Base-by-base conservation (phyloP, 73 alveolate genomes). In the Effrenium voratum region DNA sequence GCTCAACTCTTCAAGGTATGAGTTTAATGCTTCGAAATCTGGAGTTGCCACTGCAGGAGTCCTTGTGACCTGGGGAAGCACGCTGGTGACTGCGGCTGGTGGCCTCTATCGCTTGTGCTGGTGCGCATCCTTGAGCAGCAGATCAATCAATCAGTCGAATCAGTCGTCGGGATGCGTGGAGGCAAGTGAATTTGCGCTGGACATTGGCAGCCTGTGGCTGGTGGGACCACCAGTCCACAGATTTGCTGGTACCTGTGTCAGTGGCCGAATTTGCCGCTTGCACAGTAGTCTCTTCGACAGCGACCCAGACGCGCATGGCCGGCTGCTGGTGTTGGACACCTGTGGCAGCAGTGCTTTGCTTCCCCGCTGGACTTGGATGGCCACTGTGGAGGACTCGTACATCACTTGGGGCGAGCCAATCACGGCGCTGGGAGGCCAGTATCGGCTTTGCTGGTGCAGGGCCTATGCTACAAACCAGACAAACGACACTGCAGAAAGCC, bases 291-390 rank as follows among this genome's bases (percentile, higher is more conserved):
- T 40, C 60, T 77, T 77, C 88, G 38, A 22, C 13, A 38, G 38
- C n/a, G 59, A 40, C 4, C 45, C 16, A 44, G 46, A 77, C 44
- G 63, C 19, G 8, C n/a, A n/a, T n/a, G 95, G 95, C 26, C 82
- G 43, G 32, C 38, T 86, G 66, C 49, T 86, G 49, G 83, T 86
- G n/a, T 49, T 60, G 4, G 95, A 86, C 28, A 86, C 95, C 43
- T 86, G 95, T 63, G 95, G 95, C 24, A 19, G 8, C 63, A 3
- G 28, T 41, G 41, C 88, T 6, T 41, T 66, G 3, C 22, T 45
- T 8, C 68, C 45, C 43, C 88, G 68, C 5, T 43, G 88, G 2
- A 44, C 45, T 30, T 2, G 59, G 2, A 40, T 50, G 85, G 38
- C 85, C 4, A 6, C 88, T 12, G 30, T 0, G 2, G 41, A 19